phyloP scores from a whole-genome alignment of 768 basidiomycete species.

The Lyophyllum semitale region DNA sequence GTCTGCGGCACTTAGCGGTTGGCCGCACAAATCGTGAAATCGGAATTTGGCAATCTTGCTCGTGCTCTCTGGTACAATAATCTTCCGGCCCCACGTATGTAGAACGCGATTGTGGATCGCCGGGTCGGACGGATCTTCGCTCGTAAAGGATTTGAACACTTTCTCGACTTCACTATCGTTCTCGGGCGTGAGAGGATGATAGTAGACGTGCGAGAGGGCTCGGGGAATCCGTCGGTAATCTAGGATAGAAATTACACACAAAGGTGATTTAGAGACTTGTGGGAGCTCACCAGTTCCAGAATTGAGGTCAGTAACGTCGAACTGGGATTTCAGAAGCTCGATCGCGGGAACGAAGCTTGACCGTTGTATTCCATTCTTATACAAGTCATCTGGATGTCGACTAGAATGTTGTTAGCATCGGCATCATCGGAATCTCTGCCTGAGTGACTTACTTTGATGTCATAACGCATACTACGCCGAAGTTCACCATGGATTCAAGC shows the following conservation, averaged over 20 bases:
- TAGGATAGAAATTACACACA: constrained; percentile 28
- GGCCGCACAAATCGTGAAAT: constrained; percentile 86
- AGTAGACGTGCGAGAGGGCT: constrained; percentile 93
- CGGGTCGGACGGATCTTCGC: constrained; percentile 52
- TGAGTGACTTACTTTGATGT: constrained; percentile 86
- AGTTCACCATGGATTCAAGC: constrained; percentile 80
- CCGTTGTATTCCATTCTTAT: constrained; percentile 98
- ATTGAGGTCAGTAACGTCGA: constrained; percentile 89
- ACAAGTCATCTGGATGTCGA: constrained; percentile 95
- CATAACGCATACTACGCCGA: constrained; percentile 92
- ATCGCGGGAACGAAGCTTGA: constrained; percentile 94
- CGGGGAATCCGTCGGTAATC: constrained; percentile 96
- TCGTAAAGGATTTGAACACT: constrained; percentile 76
- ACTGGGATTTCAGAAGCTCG: constrained; percentile 84
- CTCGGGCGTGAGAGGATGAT: constrained; percentile 70
- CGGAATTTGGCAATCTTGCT: constrained; percentile 80
- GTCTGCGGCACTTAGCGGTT: constrained; percentile 91
- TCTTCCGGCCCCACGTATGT: constrained; percentile 87
- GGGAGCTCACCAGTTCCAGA: constrained; percentile 82
- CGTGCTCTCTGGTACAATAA: constrained; percentile 80
- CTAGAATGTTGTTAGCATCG: constrained; percentile 41
- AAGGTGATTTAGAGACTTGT: constrained; percentile 1
- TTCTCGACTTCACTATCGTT: constrained; percentile 75
- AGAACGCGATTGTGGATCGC: constrained; percentile 65
- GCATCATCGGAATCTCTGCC: neutral